These are phyloP conservation scores for Suillus fuscotomentosus DNA, from an alignment of 768 basidiomycete genomes.

Conservation along the genomic window DNA sequence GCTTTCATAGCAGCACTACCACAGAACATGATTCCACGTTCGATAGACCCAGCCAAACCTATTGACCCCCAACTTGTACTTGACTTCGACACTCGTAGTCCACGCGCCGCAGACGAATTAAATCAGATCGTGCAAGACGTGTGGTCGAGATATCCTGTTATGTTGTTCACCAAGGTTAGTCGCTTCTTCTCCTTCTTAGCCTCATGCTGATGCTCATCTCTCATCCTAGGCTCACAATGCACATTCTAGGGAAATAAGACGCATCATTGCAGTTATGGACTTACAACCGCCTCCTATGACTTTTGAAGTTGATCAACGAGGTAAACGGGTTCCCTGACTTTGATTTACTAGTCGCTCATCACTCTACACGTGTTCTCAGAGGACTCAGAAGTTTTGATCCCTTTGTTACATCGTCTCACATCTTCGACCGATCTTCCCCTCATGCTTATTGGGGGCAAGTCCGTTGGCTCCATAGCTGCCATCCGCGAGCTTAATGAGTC, in stretches of 20 bases:
- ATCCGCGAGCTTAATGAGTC: slow-evolving; percentile 48
- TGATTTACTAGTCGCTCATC: not conserved
- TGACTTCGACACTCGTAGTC: slow-evolving; percentile 76
- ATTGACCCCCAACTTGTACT: slow-evolving; percentile 82
- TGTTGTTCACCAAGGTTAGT: slow-evolving; percentile 70
- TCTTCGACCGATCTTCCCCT: slow-evolving; percentile 54
- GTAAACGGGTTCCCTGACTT: slow-evolving; percentile 15
- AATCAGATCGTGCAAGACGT: slow-evolving; percentile 57
- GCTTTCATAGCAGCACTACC: slow-evolving; percentile 73
- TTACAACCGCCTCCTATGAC: slow-evolving; percentile 63
- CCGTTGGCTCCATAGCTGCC: slow-evolving; percentile 50
- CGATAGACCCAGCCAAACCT: slow-evolving; percentile 59
- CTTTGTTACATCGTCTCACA: slow-evolving; percentile 64
- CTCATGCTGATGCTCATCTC: slow-evolving; percentile 10
- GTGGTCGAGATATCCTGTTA: slow-evolving; percentile 73
- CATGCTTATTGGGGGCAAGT: slow-evolving; percentile 64
- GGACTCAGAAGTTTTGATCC: slow-evolving; percentile 61
- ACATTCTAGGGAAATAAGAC: slow-evolving; percentile 63
- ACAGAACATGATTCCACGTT: slow-evolving; percentile 69
- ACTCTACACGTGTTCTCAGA: slow-evolving; percentile 28
- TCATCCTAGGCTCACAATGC: slow-evolving; percentile 56
- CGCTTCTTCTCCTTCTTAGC: slow-evolving; percentile 9
- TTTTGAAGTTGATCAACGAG: slow-evolving; percentile 69
- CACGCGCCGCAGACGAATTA: slow-evolving; percentile 61
- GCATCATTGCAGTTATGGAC: slow-evolving; percentile 51